These are phyloP conservation scores for Phoenix dactylifera DNA, from an alignment of 176 grass and related monocot species.

Conservation along the genomic window DNA sequence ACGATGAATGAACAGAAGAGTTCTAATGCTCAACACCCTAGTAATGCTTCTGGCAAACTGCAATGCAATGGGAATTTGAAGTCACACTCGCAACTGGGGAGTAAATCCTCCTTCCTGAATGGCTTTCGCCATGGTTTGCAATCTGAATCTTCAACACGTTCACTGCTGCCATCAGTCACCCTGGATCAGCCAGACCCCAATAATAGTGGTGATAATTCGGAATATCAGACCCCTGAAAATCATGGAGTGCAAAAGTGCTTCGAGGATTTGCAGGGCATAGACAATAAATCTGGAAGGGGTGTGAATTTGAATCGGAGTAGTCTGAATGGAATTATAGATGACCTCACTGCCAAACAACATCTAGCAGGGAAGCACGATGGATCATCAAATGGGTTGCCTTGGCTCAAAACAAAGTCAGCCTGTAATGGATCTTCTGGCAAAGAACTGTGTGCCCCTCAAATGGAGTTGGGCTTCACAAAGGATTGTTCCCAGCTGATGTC, in stretches of 20 bases:
- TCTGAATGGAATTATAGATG: slow-evolving; percentile 28
- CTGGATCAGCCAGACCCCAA: slow-evolving; percentile 29
- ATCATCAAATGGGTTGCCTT: slow-evolving; percentile 23
- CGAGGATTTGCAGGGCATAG: slow-evolving; percentile 22
- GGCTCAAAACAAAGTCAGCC: slow-evolving; percentile 34
- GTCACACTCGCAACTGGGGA: neutral
- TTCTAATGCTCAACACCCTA: slow-evolving; percentile 26
- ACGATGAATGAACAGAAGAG: slow-evolving; percentile 18
- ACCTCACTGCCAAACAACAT: slow-evolving; percentile 15
- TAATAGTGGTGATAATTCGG: neutral
- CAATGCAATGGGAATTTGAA: slow-evolving; percentile 16
- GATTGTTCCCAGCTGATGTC: no score
- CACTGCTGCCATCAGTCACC: slow-evolving; percentile 17
- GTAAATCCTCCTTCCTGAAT: slow-evolving; percentile 5
- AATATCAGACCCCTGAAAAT: slow-evolving; percentile 10
- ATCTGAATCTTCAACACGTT: slow-evolving; percentile 19
- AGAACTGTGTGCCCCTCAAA: slow-evolving; percentile 5
- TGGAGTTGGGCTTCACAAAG: no score
- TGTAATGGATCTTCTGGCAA: slow-evolving; percentile 25
- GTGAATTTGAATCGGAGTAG: slow-evolving; percentile 60
- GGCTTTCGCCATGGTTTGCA: slow-evolving; percentile 20
- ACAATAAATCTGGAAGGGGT: slow-evolving; percentile 25
- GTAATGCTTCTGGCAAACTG: slow-evolving; percentile 11
- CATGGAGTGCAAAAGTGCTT: slow-evolving; percentile 10
- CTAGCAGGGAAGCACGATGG: slow-evolving; percentile 7